Conservation (phyloP, 345 rosid species). For the Heritiera fomes region DNA sequence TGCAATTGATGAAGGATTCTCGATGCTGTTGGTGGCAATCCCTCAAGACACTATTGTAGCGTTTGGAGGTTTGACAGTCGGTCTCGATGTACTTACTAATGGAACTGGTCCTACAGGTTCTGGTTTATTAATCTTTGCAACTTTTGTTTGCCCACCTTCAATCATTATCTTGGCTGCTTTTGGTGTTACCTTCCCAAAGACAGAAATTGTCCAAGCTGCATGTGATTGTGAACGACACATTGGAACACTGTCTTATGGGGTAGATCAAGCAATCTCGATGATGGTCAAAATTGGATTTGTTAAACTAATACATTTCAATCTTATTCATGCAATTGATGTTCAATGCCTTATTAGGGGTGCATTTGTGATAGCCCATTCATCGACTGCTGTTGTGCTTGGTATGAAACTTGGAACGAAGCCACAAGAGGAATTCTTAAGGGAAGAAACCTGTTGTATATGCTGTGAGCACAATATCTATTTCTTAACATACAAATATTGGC, state of each 20-base stretch:
- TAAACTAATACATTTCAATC: constrained; percentile 98
- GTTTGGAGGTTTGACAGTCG: constrained; percentile 50
- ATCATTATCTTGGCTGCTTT: constrained; percentile 91
- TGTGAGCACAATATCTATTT: too few relatives aligned
- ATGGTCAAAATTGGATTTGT: constrained; percentile 98
- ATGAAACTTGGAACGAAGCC: too few relatives aligned
- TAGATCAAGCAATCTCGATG: constrained; percentile 98
- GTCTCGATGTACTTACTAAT: constrained; percentile 85
- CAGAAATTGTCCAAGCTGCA: constrained; percentile 87
- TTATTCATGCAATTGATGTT: constrained; percentile 91
- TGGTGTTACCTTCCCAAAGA: constrained; percentile 72
- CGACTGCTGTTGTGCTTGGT: constrained; percentile 34
- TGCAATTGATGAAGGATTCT: too few relatives aligned
- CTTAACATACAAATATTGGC: too few relatives aligned
- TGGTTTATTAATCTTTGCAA: constrained; percentile 91
- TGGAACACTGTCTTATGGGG: constrained; percentile 98
- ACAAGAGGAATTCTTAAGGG: too few relatives aligned
- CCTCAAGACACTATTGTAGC: too few relatives aligned
- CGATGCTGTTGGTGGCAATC: too few relatives aligned
- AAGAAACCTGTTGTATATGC: too few relatives aligned
- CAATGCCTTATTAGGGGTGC: constrained; percentile 92
- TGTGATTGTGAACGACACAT: constrained; percentile 94
- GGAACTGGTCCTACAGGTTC: constrained; percentile 98
- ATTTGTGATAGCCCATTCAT: constrained; percentile 93
- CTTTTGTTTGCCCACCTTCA: constrained; percentile 89